Evolutionary conservation across 2,329 filamentous ascomycete species (phyloP).

Genomic region (Didymella lethalis): DNA sequence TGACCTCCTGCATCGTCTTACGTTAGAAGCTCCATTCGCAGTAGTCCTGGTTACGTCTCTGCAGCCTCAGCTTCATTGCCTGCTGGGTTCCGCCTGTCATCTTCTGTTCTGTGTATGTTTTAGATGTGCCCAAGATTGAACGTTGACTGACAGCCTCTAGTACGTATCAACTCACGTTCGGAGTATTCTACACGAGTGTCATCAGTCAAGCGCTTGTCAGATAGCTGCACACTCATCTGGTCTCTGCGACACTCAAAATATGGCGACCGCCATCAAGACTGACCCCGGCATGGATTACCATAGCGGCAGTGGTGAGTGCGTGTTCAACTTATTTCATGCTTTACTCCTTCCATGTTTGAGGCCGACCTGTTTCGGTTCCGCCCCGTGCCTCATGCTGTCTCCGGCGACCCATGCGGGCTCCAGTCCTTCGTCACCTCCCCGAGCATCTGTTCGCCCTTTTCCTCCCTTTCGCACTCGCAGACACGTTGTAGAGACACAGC

Average conservation of each 20-base stretch:
- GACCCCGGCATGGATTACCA: slow-evolving; percentile 44
- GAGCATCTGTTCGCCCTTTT: slow-evolving; percentile 23
- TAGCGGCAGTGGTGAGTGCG: slow-evolving; percentile 47
- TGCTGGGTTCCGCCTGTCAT: slow-evolving; percentile 12
- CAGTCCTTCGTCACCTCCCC: slow-evolving; percentile 30
- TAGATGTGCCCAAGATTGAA: slow-evolving; percentile 32
- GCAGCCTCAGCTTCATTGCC: not conserved
- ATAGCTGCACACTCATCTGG: slow-evolving; percentile 14
- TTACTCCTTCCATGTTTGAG: slow-evolving; percentile 43
- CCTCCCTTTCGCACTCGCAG: slow-evolving; percentile 21
- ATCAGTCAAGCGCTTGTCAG: not conserved
- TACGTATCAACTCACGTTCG: slow-evolving; percentile 18
- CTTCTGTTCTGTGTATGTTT: slow-evolving; percentile 34
- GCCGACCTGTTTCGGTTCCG: slow-evolving; percentile 44
- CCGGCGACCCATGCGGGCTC: slow-evolving; percentile 14
- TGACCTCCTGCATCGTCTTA: slow-evolving; percentile 1
- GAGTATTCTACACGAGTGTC: slow-evolving; percentile 5
- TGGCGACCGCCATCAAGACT: slow-evolving; percentile 45
- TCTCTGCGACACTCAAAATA: slow-evolving; percentile 44
- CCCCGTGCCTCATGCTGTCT: slow-evolving; percentile 35
- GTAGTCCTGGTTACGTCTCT: slow-evolving; percentile 13
- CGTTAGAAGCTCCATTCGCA: not conserved
- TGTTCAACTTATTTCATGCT: slow-evolving; percentile 22
- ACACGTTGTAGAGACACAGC: slow-evolving; percentile 40
- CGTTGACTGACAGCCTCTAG: slow-evolving; percentile 36